Conservation (phyloP, 2,329 filamentous ascomycete genomes). For the Thermothelomyces thermophilus region DNA sequence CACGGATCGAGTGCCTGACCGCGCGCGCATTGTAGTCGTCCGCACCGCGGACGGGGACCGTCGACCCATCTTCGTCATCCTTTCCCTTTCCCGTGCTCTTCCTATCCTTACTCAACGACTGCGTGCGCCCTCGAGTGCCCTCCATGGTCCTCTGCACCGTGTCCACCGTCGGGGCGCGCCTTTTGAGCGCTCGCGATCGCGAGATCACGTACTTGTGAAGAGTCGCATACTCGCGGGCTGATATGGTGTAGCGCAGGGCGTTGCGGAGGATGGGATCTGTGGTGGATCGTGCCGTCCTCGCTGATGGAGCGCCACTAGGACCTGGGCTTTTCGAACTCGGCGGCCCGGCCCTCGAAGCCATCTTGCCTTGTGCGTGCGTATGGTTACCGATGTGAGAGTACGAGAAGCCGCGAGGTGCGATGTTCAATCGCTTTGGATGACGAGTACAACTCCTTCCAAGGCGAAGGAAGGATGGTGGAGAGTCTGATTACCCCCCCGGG, state of each 20-base stretch:
- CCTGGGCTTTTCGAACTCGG: slow-evolving; percentile 4
- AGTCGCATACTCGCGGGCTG: slow-evolving; percentile 74
- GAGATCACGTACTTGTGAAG: slow-evolving; percentile 80
- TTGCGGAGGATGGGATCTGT: slow-evolving; percentile 60
- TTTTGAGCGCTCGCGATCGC: slow-evolving; percentile 53
- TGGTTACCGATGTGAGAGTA: neutral
- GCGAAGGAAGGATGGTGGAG: too few relatives aligned
- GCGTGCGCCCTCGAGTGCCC: slow-evolving; percentile 29
- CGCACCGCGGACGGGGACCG: slow-evolving; percentile 29
- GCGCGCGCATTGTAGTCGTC: slow-evolving; percentile 67
- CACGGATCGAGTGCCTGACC: slow-evolving; percentile 62
- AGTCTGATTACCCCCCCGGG: too few relatives aligned
- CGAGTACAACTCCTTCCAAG: too few relatives aligned
- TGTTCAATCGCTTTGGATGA: too few relatives aligned
- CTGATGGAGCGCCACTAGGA: neutral
- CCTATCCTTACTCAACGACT: slow-evolving; percentile 8
- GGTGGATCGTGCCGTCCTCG: slow-evolving; percentile 17
- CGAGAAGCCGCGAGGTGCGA: neutral
- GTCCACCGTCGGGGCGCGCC: slow-evolving; percentile 49
- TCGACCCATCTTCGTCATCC: slow-evolving; percentile 6
- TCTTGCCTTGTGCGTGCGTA: neutral
- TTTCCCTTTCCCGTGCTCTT: slow-evolving; percentile 27
- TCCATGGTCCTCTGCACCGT: slow-evolving; percentile 50
- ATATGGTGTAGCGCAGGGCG: slow-evolving; percentile 79
- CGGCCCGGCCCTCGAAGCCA: slow-evolving; percentile 16